phyloP scores from a whole-genome alignment of 2,329 filamentous ascomycete species.

The Cladophialophora psammophila region DNA sequence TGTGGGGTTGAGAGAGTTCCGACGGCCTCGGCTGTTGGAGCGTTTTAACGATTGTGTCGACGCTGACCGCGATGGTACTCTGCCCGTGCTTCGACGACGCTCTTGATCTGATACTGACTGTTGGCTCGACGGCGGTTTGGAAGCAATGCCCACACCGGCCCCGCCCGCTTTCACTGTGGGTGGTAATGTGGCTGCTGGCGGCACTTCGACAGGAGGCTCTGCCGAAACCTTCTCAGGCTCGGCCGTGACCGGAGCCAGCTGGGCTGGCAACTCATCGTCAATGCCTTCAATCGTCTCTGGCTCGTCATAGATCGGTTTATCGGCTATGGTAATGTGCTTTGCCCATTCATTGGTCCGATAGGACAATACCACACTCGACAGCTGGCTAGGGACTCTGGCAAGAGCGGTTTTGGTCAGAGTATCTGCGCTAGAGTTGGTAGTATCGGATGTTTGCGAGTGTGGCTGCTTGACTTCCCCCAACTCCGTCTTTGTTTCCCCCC shows the following conservation, averaged over 20 bases:
- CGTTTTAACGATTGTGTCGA: constrained; percentile 28
- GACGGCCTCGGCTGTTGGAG: constrained; percentile 22
- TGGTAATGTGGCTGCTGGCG: constrained; percentile 17
- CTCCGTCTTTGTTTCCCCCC: background rate
- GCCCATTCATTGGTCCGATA: constrained; percentile 97
- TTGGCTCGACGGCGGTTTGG: constrained; percentile 18
- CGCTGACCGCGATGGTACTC: constrained; percentile 19
- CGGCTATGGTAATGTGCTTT: constrained; percentile 82
- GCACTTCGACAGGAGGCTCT: constrained; percentile 14
- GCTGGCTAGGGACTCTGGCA: constrained; percentile 70
- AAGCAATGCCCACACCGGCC: constrained; percentile 33
- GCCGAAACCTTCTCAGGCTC: background rate
- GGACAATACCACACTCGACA: constrained; percentile 79
- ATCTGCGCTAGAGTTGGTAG: constrained; percentile 36
- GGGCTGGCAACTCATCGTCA: constrained; percentile 33
- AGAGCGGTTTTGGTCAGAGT: constrained; percentile 48
- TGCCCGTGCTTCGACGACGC: constrained; percentile 19
- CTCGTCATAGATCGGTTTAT: constrained; percentile 71
- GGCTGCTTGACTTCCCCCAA: background rate
- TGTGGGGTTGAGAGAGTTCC: constrained; percentile 22
- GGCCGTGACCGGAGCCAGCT: constrained; percentile 20
- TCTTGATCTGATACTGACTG: constrained; percentile 32
- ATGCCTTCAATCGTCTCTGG: constrained; percentile 58
- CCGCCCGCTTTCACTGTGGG: constrained; percentile 26
- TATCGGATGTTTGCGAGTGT: constrained; percentile 28